Base-by-base conservation (phyloP, 2,329 filamentous ascomycete genomes). In the Aureobasidium mangrovei region DNA sequence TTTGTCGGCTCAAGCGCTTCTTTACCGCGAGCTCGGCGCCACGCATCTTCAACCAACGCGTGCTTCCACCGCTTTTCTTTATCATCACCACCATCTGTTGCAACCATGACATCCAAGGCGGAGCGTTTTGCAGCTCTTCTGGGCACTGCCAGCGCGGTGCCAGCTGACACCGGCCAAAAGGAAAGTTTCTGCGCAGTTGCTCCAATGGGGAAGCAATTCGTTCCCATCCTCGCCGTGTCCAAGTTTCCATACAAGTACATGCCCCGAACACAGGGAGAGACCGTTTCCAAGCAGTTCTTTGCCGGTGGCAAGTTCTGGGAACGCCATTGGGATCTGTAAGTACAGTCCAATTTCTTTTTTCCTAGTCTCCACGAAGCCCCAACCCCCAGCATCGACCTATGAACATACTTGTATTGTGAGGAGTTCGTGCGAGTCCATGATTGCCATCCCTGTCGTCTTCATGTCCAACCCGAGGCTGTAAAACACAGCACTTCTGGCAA, bases 251-350 rank as follows among this genome's bases (percentile, higher is more conserved):
- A 78, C 58, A 74, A 69, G 53, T 87, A 78, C 64, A 77, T 84
- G 41, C 76, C 77, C 54, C 28, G 6, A 26, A 40, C 28, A 27
- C 47, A 51, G 8, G 33, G 49, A 12, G 56, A 86, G 80, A 62
- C 69, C 62, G 58, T 77, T 68, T 63, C 75, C 61, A 43, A 55
- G 12, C 53, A 56, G n/a, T 76, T 79, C 66, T 88, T 88, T 61
- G 73, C 79, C 33, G 63, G 66, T 3, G 77, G 70, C 29, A 73
- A 88, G 47, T 74, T 86, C 59, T 80, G 78, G 61, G 69, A 73
- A 2, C 77, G 81, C 56, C 64, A 72, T 8, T 95, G 90, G 90
- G 83, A 91, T 58, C 72, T 95, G 87, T 93, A 74, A 76, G 84
- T 76, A 3, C 24, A 33, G 51, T 24, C 18, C 6, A 9, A 31